Base-by-base conservation (phyloP, 202 grass and related monocot species). In the Setaria italica region DNA sequence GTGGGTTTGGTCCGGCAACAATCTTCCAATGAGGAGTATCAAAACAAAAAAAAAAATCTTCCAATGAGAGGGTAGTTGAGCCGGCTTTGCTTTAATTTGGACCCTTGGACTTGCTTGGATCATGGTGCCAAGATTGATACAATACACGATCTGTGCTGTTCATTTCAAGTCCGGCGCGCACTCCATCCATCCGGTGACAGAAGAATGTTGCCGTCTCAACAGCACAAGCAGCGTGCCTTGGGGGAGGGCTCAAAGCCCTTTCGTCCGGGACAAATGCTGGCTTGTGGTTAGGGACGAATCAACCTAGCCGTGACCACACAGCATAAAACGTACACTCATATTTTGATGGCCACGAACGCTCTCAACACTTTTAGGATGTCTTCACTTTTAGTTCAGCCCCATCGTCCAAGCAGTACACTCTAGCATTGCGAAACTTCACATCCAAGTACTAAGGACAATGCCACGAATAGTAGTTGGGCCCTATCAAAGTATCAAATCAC, bases 1-100 rank as follows among this genome's bases (percentile, higher is more conserved):
- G 62, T 87, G 62, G 17, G 78, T 58, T 76, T 82, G 70, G 62
- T 75, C 43, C 32, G 54, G 19, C n/a, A 19, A 19, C 45, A 45
- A 5, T 76, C 5, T 4, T 42, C 8, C 4, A 20, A 54, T 0
- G 30, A 25, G 25, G 25, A 25, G 25, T 25, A 25, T 25, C 25
- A 25, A 25, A 25, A 25, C 25, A 25, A 25, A 25, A 25, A 25
- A 25, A 25, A 15, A 25, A 45, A 5, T 76, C 5, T 4, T 42
- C 8, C 4, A 20, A 54, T 0, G 29, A 15, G 7, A 29, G 69
- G 46, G 57, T 42, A 34, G 78, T 41, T 67, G 46, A 53, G 19
- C 34, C 9, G 4, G 9, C 17, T 45, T 77, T 60, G 8, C 35
- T 43, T 25, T 45, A 45, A 41, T 41, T 46, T 42, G 34, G 6